Evolutionary conservation across 164 flowering plant genomes (phyloP).

Genomic region (Chloranthus sessilifolius): DNA sequence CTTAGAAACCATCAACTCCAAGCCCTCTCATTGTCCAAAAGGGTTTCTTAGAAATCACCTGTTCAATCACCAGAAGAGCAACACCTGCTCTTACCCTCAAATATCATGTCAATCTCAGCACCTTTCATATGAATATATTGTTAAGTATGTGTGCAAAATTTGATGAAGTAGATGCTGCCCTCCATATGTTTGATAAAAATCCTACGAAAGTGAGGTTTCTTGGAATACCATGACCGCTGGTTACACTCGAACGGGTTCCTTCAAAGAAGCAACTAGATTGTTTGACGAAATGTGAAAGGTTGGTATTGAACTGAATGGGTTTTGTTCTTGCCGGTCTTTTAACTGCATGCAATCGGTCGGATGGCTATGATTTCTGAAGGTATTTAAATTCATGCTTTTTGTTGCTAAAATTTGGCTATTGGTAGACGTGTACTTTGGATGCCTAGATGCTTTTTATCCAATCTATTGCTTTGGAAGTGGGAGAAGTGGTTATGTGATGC

Average conservation of each 20-base stretch:
- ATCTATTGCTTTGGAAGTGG: too few species aligned
- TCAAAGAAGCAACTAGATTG: slow-evolving; percentile 30
- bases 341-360: slow-evolving; percentile 52
- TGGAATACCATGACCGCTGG: slow-evolving; percentile 80
- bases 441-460: too few species aligned
- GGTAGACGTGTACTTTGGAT: too few species aligned
- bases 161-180: slow-evolving; percentile 34
- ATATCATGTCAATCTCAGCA: slow-evolving; percentile 26
- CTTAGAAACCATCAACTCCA: slow-evolving; percentile 12
- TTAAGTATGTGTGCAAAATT: slow-evolving; percentile 53
- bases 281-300: slow-evolving; percentile 38
- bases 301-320: slow-evolving; percentile 46
- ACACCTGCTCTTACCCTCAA: slow-evolving; percentile 50
- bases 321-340: slow-evolving; percentile 53
- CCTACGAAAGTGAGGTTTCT: slow-evolving; percentile 51
- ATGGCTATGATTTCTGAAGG: slow-evolving; percentile 40
- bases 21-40: slow-evolving; percentile 34
- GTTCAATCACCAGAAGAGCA: slow-evolving; percentile 38
- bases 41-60: slow-evolving; percentile 64
- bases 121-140: slow-evolving; percentile 55
- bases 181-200: slow-evolving; percentile 53
- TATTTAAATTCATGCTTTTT: slow-evolving; percentile 53
- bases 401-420: slow-evolving; percentile 46
- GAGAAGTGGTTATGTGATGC: too few species aligned
- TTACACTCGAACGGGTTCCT: slow-evolving; percentile 40